Conservation (phyloP, 352 stramenopile genomes). For the Heterotrichella gracilis region DNA sequence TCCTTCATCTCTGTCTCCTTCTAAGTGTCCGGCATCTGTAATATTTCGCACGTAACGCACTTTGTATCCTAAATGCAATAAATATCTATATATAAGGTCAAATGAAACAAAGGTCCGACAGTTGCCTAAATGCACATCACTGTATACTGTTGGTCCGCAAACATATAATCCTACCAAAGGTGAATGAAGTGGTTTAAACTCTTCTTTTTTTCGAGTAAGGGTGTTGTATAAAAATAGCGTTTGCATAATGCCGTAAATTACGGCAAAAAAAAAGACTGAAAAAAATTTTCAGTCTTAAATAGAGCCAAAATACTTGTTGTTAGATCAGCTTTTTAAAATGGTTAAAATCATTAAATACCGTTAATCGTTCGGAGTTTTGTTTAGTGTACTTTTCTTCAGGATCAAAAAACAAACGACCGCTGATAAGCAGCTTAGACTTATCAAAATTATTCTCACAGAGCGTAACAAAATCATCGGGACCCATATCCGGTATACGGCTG, state of each 20-base stretch:
- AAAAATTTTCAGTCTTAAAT: constrained; percentile 7
- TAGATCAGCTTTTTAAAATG: too few relatives aligned
- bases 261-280: constrained; percentile 5
- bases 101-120: not conserved
- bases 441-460: too few relatives aligned
- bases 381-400: too few relatives aligned
- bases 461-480: too few relatives aligned
- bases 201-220: not conserved
- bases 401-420: too few relatives aligned
- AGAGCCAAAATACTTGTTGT: too few relatives aligned
- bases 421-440: too few relatives aligned
- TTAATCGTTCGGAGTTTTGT: too few relatives aligned
- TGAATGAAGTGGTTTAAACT: not conserved
- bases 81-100: not conserved
- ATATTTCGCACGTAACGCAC: not conserved
- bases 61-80: not conserved
- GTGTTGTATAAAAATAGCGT: not conserved
- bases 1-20: not conserved
- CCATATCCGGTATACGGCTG: too few relatives aligned
- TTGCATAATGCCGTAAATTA: not conserved
- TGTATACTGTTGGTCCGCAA: not conserved
- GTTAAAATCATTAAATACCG: too few relatives aligned
- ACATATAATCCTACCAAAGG: not conserved
- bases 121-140: not conserved
- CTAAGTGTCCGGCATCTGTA: not conserved